Percentiles rank a stretch among this genome's conserved stretches.
phyloP scores from a whole-genome alignment of 805 yeast species.

The Wickerhamomyces chaumierensis region DNA sequence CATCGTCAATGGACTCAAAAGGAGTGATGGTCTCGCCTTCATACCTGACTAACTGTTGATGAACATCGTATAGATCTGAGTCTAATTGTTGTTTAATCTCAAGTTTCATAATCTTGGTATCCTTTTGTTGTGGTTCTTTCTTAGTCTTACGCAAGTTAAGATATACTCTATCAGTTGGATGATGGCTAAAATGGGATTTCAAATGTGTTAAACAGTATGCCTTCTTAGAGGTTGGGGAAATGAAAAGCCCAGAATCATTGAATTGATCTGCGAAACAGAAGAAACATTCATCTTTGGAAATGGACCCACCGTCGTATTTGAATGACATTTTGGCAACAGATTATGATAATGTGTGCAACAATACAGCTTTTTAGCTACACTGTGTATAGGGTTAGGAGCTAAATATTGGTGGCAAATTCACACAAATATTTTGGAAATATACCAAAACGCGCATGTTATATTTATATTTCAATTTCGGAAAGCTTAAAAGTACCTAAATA shows the following conservation, averaged over 20 bases:
- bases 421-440: too few species aligned
- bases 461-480: too few species aligned
- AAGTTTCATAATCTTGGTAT: conserved; percentile 43
- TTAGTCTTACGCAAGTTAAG: conserved; percentile 45
- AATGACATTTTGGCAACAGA: not conserved
- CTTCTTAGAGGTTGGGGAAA: conserved; percentile 66
- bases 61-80: conserved; percentile 45
- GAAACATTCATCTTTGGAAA: conserved; percentile 85
- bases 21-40: conserved; percentile 23
- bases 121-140: conserved; percentile 28
- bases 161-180: conserved; percentile 39
- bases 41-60: conserved; percentile 13
- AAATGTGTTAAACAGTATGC: conserved; percentile 61
- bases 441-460: not conserved
- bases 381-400: too few species aligned
- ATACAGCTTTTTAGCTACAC: too few species aligned
- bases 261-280: conserved; percentile 68
- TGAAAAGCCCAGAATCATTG: conserved; percentile 49
- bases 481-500: too few species aligned
- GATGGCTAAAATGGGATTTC: conserved; percentile 36
- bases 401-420: too few species aligned
- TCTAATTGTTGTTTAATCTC: conserved; percentile 57
- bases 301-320: conserved; percentile 20
- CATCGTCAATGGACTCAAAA: conserved; percentile 12
- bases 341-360: too few species aligned